Percentiles rank a stretch among this genome's conserved stretches.
Evolutionary conservation across 2,329 filamentous ascomycete genomes (phyloP).

Genomic region (Xylaria sp.): DNA sequence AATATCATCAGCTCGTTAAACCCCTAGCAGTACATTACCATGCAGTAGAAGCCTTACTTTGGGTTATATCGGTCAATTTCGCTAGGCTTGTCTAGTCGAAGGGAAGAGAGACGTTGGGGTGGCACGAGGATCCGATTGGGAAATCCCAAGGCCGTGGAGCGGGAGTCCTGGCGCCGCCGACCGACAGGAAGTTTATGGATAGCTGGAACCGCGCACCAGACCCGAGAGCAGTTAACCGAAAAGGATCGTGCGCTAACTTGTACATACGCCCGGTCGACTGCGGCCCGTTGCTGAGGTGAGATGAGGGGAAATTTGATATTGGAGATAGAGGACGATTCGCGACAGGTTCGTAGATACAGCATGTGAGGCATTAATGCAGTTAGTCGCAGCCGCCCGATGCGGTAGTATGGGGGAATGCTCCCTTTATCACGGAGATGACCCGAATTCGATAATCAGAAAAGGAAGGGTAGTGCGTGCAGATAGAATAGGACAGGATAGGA

Average conservation of each 20-base stretch:
- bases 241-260: neutral
- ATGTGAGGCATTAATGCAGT: conserved; percentile 13
- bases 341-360: neutral
- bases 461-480: conserved; percentile 1
- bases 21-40: conserved; percentile 1
- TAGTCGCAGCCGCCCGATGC: neutral
- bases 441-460: conserved; percentile 3
- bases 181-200: conserved; percentile 16
- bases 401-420: neutral
- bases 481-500: conserved; percentile 6
- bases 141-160: conserved; percentile 24
- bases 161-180: conserved; percentile 17
- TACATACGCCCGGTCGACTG: neutral
- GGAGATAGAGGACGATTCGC: neutral
- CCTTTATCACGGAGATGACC: neutral
- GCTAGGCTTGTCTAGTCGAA: neutral
- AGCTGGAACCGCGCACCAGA: neutral
- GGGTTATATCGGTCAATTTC: neutral
- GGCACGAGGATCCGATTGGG: conserved; percentile 8
- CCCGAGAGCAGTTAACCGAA: neutral
- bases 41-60: neutral
- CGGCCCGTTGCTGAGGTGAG: conserved; percentile 28
- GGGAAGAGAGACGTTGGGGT: conserved; percentile 2
- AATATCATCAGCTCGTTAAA: conserved; percentile 12
- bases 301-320: neutral